phyloP scores from a whole-genome alignment of 2,329 filamentous ascomycete genomes.

The Alternaria solani region DNA sequence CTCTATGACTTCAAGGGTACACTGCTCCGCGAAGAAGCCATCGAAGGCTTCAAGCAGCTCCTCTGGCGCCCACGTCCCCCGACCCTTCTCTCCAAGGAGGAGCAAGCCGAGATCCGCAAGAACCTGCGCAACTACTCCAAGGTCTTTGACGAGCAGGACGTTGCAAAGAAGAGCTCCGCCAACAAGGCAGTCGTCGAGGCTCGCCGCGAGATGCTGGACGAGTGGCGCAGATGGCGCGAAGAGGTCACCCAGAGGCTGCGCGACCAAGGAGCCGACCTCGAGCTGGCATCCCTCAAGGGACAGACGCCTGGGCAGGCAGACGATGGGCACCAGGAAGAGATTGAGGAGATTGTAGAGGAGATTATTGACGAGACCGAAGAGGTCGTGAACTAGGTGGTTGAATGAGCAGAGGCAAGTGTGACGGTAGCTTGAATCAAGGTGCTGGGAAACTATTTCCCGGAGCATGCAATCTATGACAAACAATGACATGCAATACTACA shows the following conservation, averaged over 20 bases:
- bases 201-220: conserved; percentile 79
- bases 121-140: conserved; percentile 97
- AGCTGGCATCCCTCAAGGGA: conserved; percentile 62
- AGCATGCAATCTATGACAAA: background rate
- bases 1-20: conserved; percentile 96
- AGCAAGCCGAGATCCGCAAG: conserved; percentile 97
- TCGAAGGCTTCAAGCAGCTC: conserved; percentile 98
- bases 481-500: background rate
- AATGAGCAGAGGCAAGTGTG: background rate
- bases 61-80: conserved; percentile 90
- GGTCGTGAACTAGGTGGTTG: conserved; percentile 54
- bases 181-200: conserved; percentile 93
- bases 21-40: conserved; percentile 84
- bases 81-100: conserved; percentile 92
- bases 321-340: conserved; percentile 62
- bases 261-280: conserved; percentile 64
- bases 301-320: conserved; percentile 54
- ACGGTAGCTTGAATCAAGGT: background rate
- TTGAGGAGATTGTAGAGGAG: conserved; percentile 86
- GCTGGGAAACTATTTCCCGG: background rate
- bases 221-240: conserved; percentile 88
- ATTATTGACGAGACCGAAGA: conserved; percentile 90
- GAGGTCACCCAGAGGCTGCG: conserved; percentile 72
- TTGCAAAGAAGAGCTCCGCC: conserved; percentile 89
- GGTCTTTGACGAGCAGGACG: conserved; percentile 93